Percentiles rank a stretch among this genome's conserved stretches.
These are phyloP conservation scores for Geosmithia flava DNA, from an alignment of 2,329 filamentous ascomycete species.

Conservation along the genomic window DNA sequence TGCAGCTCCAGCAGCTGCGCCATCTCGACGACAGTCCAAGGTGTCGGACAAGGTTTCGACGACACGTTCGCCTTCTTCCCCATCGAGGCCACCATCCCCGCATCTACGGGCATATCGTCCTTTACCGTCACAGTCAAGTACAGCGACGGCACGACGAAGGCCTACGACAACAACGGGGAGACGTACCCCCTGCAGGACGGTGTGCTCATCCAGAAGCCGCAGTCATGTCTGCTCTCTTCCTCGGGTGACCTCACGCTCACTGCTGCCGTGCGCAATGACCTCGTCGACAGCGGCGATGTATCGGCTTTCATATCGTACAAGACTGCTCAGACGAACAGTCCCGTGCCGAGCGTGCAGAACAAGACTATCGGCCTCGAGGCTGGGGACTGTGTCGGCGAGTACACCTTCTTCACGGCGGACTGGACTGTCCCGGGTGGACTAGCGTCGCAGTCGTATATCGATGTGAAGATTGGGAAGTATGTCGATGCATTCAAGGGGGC, in stretches of 20 bases:
- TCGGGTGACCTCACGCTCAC: constrained; percentile 29
- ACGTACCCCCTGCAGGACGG: constrained; percentile 41
- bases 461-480: constrained; percentile 27
- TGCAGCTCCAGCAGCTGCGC: constrained; percentile 29
- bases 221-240: constrained; percentile 37
- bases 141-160: constrained; percentile 29
- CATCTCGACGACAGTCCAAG: constrained; percentile 31
- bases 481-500: constrained; percentile 37
- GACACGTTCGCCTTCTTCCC: constrained; percentile 45
- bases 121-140: constrained; percentile 41
- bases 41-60: constrained; percentile 42
- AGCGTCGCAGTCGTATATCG: constrained; percentile 30
- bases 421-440: constrained; percentile 30
- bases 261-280: constrained; percentile 37
- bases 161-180: constrained; percentile 44
- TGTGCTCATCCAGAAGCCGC: constrained; percentile 39
- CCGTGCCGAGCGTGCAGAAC: constrained; percentile 26
- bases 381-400: constrained; percentile 30
- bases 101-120: constrained; percentile 47
- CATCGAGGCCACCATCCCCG: constrained; percentile 36
- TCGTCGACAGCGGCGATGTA: constrained; percentile 21
- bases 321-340: constrained; percentile 22
- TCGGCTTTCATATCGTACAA: constrained; percentile 30
- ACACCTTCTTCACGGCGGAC: constrained; percentile 32
- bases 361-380: constrained; percentile 24